Evolutionary conservation across 352 stramenopile genomes (phyloP), one percentile per base, ranked within the genome.

Genomic region (Phytophthora rubi): DNA sequence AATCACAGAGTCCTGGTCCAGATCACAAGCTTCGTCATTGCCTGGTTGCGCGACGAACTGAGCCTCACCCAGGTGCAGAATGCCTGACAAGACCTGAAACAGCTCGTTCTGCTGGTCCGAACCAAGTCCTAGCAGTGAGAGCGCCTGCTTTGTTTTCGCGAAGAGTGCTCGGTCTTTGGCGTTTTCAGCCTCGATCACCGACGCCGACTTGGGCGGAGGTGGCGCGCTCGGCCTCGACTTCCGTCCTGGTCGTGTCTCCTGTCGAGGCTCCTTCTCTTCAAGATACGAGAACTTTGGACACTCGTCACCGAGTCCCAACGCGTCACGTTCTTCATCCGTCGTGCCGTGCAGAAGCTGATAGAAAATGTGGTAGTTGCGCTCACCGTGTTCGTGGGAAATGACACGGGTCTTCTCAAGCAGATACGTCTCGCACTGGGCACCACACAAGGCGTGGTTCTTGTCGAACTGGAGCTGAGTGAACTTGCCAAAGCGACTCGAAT

Each of bases 361-460:
- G 76, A 98, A 99, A 81, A 99, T 98, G 75, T 99, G 95, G 75
- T 98, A 98, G 72, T 98, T 98, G 49, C 96, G 81, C 75, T 99
- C 96, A 35, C 90, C 81, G 5, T 77, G 73, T 13, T 93, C 93
- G 63, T 99, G 96, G 23, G 87, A 95, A 10, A 97, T 89, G 16
- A 99, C 87, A 53, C 97, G 93, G 6, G 97, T 95, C 79, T 99
- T 99, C 79, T 99, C 96, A 0, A 99, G 77, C 13, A 99, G 80
- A 75, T 99, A 99, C 1, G 95, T 99, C 72, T 98, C 85, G 61
- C 97, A 97, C 72, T 97, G 96, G 47, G 94, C 94, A 18, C 96
- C 93, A 7, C 77, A 80, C 7, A 97, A 77, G 33, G 94, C 79
- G 16, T 98, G 74, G 5, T 61, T 74, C 42, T 68, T 71, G 60